Evolutionary conservation across 495 filamentous ascomycete genomes (phyloP).

Genomic region (Eremomyces bilateralis): DNA sequence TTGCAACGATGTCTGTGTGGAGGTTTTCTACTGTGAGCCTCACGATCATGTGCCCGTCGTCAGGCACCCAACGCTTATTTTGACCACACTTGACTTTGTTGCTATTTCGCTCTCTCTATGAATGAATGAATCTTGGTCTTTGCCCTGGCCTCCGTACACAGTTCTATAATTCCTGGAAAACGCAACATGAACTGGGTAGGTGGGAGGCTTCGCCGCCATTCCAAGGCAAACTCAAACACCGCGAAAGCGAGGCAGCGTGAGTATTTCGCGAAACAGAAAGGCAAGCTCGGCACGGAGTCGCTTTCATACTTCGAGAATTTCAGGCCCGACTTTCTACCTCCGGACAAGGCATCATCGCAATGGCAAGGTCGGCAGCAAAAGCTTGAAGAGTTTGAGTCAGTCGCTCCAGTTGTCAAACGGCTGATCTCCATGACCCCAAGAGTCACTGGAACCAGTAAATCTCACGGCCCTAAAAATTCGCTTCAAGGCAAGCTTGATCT

Average conservation of each 20-base stretch:
- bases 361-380: neutral
- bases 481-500: neutral
- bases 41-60: neutral
- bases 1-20: too few relatives aligned
- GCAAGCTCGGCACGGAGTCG: too few relatives aligned
- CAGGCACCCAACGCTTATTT: neutral
- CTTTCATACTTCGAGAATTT: too few relatives aligned
- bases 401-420: neutral
- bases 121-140: neutral
- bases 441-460: neutral
- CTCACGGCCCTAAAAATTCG: neutral
- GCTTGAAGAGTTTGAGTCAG: neutral
- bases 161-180: neutral
- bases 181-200: constrained; percentile 15
- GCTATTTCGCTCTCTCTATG: neutral
- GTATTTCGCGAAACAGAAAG: constrained; percentile 12
- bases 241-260: constrained; percentile 9
- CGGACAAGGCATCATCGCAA: constrained; percentile 1
- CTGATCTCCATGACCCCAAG: neutral
- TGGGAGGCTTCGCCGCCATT: constrained; percentile 10
- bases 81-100: too few relatives aligned
- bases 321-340: constrained; percentile 6
- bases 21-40: neutral
- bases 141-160: neutral
- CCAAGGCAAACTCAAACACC: constrained; percentile 4